Evolutionary conservation across 495 filamentous ascomycete species (phyloP), one percentile per base, ranked within the genome.

Genomic region (Lepraria neglecta): DNA sequence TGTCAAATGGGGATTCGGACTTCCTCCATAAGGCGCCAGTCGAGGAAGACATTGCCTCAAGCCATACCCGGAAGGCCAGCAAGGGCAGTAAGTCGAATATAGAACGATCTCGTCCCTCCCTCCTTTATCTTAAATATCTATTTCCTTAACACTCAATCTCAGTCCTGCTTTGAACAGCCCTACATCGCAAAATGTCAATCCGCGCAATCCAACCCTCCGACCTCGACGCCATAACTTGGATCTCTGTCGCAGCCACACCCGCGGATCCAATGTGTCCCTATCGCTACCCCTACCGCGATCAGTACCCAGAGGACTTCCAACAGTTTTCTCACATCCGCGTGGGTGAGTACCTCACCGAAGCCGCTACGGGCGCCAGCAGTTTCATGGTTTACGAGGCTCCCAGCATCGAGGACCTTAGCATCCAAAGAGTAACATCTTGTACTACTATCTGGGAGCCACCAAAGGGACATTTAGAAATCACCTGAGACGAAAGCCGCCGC

Each of bases 391-490:
- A 52, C 48, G 48, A 52, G 27, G 48, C 48, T 28, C 48, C 14
- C 24, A 31, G 27, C 48, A 52, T 52, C 27, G 27, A 52, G 28
- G 48, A 52, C 48, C 27, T 24, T 7, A 52, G 24, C 48, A n/a
- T 31, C n/a, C 27, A n/a, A 31, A 52, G 14, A 33, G 15, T n/a
- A 3, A 33, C 31, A 17, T 52, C 48, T 4, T 31, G 17, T 52
- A 24, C 48, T 52, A 24, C 48, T 31, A 52, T 52, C 48, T 31
- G 48, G 48, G 48, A 52, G 48, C n/a, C 15, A 31, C 48, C 48
- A n/a, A 52, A 52, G n/a, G 27, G 27, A 6, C 48, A 31, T n/a
- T 10, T 52, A 52, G 48, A 52, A 17, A 33, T n/a, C 0, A 19
- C 48, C 48, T 3, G 3, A 52, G 27, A 52, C 15, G 28, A 31